phyloP scores from a whole-genome alignment of 257 asterid genomes.

The Solanum sitiens region DNA sequence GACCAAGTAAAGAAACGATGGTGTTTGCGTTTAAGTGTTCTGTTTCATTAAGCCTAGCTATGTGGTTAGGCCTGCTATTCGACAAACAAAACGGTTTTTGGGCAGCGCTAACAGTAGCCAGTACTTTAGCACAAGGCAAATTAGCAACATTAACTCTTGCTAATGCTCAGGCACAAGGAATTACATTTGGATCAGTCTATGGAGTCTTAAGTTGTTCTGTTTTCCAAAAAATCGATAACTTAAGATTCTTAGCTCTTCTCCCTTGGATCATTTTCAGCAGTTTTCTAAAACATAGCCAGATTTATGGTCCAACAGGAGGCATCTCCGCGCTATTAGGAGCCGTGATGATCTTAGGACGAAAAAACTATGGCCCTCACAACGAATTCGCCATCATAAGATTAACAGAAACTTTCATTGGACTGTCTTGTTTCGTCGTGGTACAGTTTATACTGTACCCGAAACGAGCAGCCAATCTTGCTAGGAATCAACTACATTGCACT shows the following conservation, averaged over 20 bases:
- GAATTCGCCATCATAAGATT: slow-evolving; percentile 53
- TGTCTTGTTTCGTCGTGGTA: slow-evolving; percentile 26
- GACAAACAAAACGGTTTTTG: slow-evolving; percentile 44
- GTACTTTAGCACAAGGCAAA: slow-evolving; percentile 36
- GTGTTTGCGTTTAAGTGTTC: slow-evolving; percentile 45
- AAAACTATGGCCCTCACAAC: slow-evolving; percentile 32
- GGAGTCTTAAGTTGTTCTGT: slow-evolving; percentile 46
- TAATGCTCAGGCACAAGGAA: slow-evolving; percentile 61
- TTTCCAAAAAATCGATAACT: slow-evolving; percentile 13
- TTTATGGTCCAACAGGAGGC: slow-evolving; percentile 59
- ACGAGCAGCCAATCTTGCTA: slow-evolving; percentile 52
- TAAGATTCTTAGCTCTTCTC: slow-evolving; percentile 42
- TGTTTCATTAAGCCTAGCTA: slow-evolving; percentile 46
- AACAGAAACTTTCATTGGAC: slow-evolving; percentile 48
- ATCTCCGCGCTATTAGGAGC: slow-evolving; percentile 59
- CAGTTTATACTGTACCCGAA: slow-evolving; percentile 47
- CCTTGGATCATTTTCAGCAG: slow-evolving; percentile 61
- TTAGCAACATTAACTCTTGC: slow-evolving; percentile 47
- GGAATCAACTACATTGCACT: slow-evolving; percentile 17
- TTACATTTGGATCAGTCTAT: slow-evolving; percentile 62
- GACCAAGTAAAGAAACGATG: slow-evolving; percentile 14
- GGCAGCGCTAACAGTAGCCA: slow-evolving; percentile 64
- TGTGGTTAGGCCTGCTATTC: slow-evolving; percentile 37
- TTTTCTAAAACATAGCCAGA: slow-evolving; percentile 42
- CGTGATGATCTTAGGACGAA: slow-evolving; percentile 48